Evolutionary conservation across 129 eudicot genomes (phyloP).

Genomic region (Rutidosis leptorrhynchoides): DNA sequence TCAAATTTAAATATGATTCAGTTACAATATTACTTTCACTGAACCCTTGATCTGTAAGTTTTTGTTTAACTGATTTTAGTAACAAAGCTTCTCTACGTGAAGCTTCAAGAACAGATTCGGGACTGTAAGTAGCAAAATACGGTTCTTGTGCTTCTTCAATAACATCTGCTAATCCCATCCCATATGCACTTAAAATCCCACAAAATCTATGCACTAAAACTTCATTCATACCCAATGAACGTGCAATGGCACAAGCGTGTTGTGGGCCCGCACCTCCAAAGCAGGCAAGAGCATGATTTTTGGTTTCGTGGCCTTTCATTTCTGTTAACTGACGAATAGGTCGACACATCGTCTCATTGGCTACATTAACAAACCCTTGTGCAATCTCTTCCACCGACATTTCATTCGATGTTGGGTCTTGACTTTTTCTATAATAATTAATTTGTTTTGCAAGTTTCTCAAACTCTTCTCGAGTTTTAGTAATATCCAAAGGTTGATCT

Average conservation of each 20-base stretch:
- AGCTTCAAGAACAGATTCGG: slow-evolving; percentile 71
- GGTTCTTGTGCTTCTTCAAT: slow-evolving; percentile 97
- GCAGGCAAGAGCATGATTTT: slow-evolving; percentile 92
- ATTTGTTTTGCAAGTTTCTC: slow-evolving; percentile 71
- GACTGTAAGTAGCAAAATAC: slow-evolving; percentile 65
- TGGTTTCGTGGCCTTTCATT: slow-evolving; percentile 98
- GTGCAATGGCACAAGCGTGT: slow-evolving; percentile 97
- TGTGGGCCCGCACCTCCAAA: slow-evolving; percentile 99
- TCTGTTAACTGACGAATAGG: slow-evolving; percentile 95
- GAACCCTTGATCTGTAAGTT: slow-evolving; percentile 75
- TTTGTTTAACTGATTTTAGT: slow-evolving; percentile 51
- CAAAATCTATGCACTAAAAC: slow-evolving; percentile 83
- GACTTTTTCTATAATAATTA: slow-evolving; percentile 71
- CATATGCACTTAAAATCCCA: slow-evolving; percentile 90
- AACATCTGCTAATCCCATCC: slow-evolving; percentile 98
- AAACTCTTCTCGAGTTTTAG: slow-evolving; percentile 62
- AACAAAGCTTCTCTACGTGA: slow-evolving; percentile 65
- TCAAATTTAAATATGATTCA: slow-evolving; percentile 70
- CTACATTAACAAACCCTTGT: slow-evolving; percentile 88
- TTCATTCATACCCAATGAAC: slow-evolving; percentile 95
- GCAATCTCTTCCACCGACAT: slow-evolving; percentile 95
- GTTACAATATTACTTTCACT: slow-evolving; percentile 54
- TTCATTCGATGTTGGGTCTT: slow-evolving; percentile 63
- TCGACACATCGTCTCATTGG: slow-evolving; percentile 98
- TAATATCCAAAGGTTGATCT: slow-evolving; percentile 77